Conservation (phyloP, 2,329 filamentous ascomycete species). For the Aureobasidium sp. region DNA sequence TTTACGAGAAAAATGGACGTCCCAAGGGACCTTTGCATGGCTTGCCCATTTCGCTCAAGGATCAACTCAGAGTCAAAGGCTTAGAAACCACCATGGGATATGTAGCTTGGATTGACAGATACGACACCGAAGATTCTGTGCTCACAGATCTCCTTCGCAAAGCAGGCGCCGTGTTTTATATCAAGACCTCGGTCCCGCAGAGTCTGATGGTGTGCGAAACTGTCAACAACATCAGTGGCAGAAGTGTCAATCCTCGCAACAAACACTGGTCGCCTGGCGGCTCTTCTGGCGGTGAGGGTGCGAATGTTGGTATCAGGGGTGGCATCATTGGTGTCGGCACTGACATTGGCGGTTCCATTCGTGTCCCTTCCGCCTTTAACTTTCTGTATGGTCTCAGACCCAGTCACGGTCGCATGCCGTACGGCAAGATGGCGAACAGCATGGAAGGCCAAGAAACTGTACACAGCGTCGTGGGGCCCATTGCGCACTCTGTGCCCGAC, state of each 20-base stretch:
- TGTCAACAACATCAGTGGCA: conserved; percentile 44
- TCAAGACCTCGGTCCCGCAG: conserved; percentile 49
- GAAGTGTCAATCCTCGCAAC: conserved; percentile 51
- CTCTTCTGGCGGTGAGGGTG: conserved; percentile 51
- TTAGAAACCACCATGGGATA: conserved; percentile 54
- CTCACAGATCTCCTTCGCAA: conserved; percentile 52
- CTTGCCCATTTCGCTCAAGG: conserved; percentile 22
- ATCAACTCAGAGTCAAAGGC: conserved; percentile 25
- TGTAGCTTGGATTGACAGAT: conserved; percentile 52
- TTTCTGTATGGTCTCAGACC: conserved; percentile 42
- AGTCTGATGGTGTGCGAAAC: conserved; percentile 51
- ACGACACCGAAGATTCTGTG: conserved; percentile 49
- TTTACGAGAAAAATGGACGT: conserved; percentile 36
- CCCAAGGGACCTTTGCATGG: conserved; percentile 31
- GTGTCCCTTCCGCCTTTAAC: conserved; percentile 43
- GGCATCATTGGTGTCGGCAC: conserved; percentile 49
- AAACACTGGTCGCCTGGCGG: conserved; percentile 45
- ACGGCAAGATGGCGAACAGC: conserved; percentile 36
- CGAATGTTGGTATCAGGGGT: conserved; percentile 46
- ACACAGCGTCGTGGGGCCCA: conserved; percentile 45
- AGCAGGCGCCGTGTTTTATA: conserved; percentile 47
- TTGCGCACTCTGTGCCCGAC: conserved; percentile 48
- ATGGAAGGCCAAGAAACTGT: conserved; percentile 43
- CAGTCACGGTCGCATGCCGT: conserved; percentile 38
- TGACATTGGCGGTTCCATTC: conserved; percentile 47